phyloP scores from a whole-genome alignment of 2,329 filamentous ascomycete genomes.

The Paramyrothecium sp. region DNA sequence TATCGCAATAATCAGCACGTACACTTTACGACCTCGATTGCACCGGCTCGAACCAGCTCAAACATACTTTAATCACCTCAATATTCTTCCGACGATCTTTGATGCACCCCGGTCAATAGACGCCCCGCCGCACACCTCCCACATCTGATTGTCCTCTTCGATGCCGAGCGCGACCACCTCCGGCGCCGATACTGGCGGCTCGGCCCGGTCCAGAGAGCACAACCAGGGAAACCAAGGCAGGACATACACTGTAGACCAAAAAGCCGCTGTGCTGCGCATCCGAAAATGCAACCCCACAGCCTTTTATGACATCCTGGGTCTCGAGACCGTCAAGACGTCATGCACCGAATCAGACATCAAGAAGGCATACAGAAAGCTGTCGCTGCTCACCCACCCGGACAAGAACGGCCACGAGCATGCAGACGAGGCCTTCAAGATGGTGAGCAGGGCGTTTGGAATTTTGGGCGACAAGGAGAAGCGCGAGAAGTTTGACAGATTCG shows the following conservation, averaged over 20 bases:
- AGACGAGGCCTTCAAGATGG: slow-evolving; percentile 98
- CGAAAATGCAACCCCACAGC: slow-evolving; percentile 79
- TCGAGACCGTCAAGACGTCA: slow-evolving; percentile 62
- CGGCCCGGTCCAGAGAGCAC: slow-evolving; percentile 59
- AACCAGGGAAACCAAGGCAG: slow-evolving; percentile 75
- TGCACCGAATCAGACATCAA: slow-evolving; percentile 86
- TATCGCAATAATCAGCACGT: no score
- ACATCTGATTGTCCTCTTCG: slow-evolving; percentile 9
- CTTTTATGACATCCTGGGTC: slow-evolving; percentile 91
- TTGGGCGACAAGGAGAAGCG: slow-evolving; percentile 88
- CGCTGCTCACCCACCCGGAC: slow-evolving; percentile 92
- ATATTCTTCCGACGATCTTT: neutral
- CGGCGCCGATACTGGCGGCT: slow-evolving; percentile 48
- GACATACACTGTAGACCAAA: slow-evolving; percentile 85
- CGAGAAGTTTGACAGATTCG: slow-evolving; percentile 81
- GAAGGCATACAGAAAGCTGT: slow-evolving; percentile 95
- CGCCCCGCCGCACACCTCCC: neutral
- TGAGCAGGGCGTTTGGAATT: slow-evolving; percentile 88
- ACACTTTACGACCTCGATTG: no score
- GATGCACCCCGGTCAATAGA: neutral
- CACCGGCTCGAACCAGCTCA: neutral
- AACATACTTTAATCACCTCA: neutral
- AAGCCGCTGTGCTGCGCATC: slow-evolving; percentile 86
- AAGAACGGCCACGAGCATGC: slow-evolving; percentile 97
- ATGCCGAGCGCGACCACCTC: slow-evolving; percentile 51